Percentiles rank a stretch among this genome's conserved stretches.
Evolutionary conservation across 1,139 yeast species (phyloP).

Genomic region (Yamadazyma friedrichii): DNA sequence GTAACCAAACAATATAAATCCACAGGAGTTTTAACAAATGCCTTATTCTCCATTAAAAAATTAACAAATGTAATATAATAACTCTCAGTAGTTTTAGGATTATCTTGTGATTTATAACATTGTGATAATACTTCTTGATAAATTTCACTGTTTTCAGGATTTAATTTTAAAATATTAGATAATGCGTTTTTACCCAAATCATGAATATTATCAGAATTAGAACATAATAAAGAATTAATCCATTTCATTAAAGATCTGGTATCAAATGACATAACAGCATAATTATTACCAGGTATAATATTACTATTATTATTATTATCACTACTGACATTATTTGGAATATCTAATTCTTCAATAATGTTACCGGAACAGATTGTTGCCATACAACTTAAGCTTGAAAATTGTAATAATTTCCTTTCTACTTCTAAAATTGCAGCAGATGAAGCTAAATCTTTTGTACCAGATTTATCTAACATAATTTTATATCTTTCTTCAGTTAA

Average conservation of each 20-base stretch:
- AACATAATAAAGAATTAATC: conserved; percentile 68
- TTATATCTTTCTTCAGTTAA: conserved; percentile 67
- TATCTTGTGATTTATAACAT: conserved; percentile 60
- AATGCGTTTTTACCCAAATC: conserved; percentile 74
- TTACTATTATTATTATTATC: conserved; percentile 8
- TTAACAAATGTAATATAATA: conserved; percentile 74
- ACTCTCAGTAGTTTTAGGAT: conserved; percentile 54
- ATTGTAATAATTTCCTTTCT: conserved; percentile 70
- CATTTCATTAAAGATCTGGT: conserved; percentile 67
- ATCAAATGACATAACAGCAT: conserved; percentile 63
- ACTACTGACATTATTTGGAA: conserved; percentile 27
- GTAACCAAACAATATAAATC: conserved; percentile 64
- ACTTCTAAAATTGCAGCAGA: conserved; percentile 80
- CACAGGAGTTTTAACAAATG: conserved; percentile 44
- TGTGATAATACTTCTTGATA: conserved; percentile 63
- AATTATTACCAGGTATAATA: not conserved
- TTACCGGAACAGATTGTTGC: conserved; percentile 73
- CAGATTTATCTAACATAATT: conserved; percentile 52
- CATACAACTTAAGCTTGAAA: conserved; percentile 79
- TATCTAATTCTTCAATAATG: conserved; percentile 49
- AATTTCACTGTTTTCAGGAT: conserved; percentile 56
- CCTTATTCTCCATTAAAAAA: conserved; percentile 43
- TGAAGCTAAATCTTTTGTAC: conserved; percentile 48
- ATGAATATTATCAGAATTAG: conserved; percentile 58
- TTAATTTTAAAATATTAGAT: conserved; percentile 59